Evolutionary conservation across 2,329 filamentous ascomycete genomes (phyloP).

Genomic region (Ophiosphaerella narmari): DNA sequence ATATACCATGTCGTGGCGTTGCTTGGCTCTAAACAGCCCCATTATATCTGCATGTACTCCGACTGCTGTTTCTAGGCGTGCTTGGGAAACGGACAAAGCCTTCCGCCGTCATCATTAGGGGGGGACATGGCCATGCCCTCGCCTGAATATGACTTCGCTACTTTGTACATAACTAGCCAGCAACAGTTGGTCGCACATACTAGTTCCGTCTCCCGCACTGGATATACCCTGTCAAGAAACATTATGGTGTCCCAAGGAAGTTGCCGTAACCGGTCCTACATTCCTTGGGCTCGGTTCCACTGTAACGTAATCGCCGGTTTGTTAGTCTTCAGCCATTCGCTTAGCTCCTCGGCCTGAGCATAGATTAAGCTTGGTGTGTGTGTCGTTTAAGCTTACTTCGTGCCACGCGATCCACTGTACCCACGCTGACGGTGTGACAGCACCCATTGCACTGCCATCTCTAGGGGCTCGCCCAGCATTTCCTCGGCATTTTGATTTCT

Average conservation of each 20-base stretch:
- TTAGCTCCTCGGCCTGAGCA: constrained; percentile 24
- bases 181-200: background rate
- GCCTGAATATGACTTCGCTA: background rate
- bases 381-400: constrained; percentile 43
- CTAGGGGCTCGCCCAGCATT: background rate
- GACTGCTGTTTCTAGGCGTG: constrained; percentile 17
- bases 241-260: constrained; percentile 17
- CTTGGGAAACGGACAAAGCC: constrained; percentile 22
- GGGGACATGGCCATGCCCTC: too few species aligned
- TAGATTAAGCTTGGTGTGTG: constrained; percentile 37
- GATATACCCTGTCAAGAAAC: background rate
- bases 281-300: constrained; percentile 39
- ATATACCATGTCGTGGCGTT: constrained; percentile 28
- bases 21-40: constrained; percentile 27
- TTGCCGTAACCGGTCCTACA: constrained; percentile 7
- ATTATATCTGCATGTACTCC: constrained; percentile 6
- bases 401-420: constrained; percentile 31
- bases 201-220: too few species aligned
- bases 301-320: constrained; percentile 32
- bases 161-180: background rate
- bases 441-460: constrained; percentile 4
- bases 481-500: background rate
- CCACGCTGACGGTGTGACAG: constrained; percentile 33
- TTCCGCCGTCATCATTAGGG: constrained; percentile 1
- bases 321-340: constrained; percentile 26